phyloP scores from a whole-genome alignment of 2,329 filamentous ascomycete species.

The Fusarium duplospermum region DNA sequence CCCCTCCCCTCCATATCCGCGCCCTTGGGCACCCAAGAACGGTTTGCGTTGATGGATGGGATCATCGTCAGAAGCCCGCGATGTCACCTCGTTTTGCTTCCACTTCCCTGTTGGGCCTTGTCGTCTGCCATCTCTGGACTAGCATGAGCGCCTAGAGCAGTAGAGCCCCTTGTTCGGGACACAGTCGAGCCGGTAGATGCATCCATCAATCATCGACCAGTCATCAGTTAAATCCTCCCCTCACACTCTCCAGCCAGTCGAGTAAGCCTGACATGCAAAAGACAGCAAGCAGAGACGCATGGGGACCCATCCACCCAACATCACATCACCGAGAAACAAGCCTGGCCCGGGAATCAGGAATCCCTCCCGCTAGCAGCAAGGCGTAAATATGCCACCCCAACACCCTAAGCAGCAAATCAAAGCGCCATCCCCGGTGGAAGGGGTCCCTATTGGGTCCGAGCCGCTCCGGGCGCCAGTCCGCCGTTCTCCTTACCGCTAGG shows the following conservation, averaged over 20 bases:
- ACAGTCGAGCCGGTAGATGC: slow-evolving; percentile 28
- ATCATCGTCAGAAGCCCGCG: slow-evolving; percentile 21
- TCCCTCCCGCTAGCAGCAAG: neutral
- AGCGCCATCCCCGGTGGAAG: slow-evolving; percentile 31
- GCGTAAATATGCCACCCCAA: slow-evolving; percentile 5
- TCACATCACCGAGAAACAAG: slow-evolving; percentile 1
- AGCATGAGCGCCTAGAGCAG: slow-evolving; percentile 17
- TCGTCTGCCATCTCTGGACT: slow-evolving; percentile 27
- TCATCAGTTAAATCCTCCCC: slow-evolving; percentile 8
- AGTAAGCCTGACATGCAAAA: neutral
- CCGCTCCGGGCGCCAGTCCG: slow-evolving; percentile 21
- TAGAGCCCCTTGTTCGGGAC: slow-evolving; percentile 25
- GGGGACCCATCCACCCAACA: slow-evolving; percentile 4
- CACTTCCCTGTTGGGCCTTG: slow-evolving; percentile 32
- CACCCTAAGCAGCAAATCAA: slow-evolving; percentile 29
- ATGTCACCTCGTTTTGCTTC: slow-evolving; percentile 25
- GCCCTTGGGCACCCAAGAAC: slow-evolving; percentile 24
- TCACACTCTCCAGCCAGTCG: slow-evolving; percentile 13
- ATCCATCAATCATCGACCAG: slow-evolving; percentile 33
- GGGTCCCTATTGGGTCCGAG: slow-evolving; percentile 33
- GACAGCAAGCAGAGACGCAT: neutral
- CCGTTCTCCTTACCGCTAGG: neutral
- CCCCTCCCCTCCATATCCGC: slow-evolving; percentile 14
- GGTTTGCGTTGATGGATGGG: slow-evolving; percentile 28
- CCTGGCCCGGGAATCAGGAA: slow-evolving; percentile 19